A percentile compares a stretch with the other conserved stretches of the same genome.
Conservation (phyloP, 768 basidiomycete genomes). For the Termitomyces sp. region DNA sequence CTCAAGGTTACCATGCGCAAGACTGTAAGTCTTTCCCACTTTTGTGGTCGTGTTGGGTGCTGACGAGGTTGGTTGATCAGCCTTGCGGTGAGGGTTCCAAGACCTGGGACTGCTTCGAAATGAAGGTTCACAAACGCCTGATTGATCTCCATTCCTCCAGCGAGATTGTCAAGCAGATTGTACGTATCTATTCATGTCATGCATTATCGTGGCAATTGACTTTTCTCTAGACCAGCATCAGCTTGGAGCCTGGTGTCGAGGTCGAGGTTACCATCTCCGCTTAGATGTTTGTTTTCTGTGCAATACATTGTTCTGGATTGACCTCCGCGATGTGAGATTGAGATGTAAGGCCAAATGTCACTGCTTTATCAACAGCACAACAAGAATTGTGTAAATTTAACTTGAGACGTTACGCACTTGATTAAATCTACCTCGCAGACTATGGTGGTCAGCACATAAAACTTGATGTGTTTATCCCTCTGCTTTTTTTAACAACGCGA, state of each 20-base stretch:
- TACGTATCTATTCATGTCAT: slow-evolving; percentile 37
- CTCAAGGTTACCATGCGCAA: slow-evolving; percentile 99
- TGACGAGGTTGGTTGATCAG: slow-evolving; percentile 32
- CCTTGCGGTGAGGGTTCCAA: slow-evolving; percentile 99
- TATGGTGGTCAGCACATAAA: too few species aligned
- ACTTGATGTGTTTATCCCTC: too few species aligned
- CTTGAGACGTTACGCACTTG: too few species aligned
- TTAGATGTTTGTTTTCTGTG: slow-evolving; percentile 25
- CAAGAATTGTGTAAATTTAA: too few species aligned
- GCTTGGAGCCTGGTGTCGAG: slow-evolving; percentile 98
- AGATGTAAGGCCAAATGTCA: background rate
- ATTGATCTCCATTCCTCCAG: slow-evolving; percentile 98
- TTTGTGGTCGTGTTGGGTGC: background rate
- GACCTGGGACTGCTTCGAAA: slow-evolving; percentile 99
- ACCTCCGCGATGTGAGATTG: background rate
- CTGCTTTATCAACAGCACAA: too few species aligned
- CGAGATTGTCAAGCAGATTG: slow-evolving; percentile 99
- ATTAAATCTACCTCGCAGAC: too few species aligned
- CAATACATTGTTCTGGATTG: background rate
- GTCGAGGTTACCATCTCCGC: slow-evolving; percentile 96
- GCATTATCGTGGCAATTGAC: background rate
- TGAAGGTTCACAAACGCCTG: slow-evolving; percentile 99
- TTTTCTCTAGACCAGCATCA: slow-evolving; percentile 81
- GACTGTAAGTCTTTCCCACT: slow-evolving; percentile 56
- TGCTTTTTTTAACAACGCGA: background rate